Conservation (phyloP, 768 basidiomycete species). For the Trametes meyenii region DNA sequence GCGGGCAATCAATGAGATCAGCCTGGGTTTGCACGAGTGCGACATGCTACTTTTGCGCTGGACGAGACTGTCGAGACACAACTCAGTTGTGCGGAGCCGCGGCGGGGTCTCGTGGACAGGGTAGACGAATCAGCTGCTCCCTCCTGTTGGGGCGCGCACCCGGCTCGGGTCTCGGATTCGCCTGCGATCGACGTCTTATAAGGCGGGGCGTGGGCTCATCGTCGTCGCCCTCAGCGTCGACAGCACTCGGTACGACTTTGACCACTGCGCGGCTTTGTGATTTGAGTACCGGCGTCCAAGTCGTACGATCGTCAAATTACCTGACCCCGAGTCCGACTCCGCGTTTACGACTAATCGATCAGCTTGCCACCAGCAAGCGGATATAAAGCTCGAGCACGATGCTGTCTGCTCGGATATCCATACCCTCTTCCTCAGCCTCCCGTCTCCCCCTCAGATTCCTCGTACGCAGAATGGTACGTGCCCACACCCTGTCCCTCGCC, state of each 20-base stretch:
- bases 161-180: slow-evolving; percentile 1
- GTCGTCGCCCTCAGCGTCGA: slow-evolving; percentile 1
- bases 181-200: slow-evolving; percentile 21
- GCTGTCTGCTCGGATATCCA: slow-evolving; percentile 26
- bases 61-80: no score
- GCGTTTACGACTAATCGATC: slow-evolving; percentile 26
- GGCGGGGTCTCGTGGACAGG: slow-evolving; percentile 15
- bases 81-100: neutral
- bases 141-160: neutral
- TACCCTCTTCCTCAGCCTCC: slow-evolving; percentile 41
- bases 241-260: slow-evolving; percentile 19
- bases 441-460: slow-evolving; percentile 36
- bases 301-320: slow-evolving; percentile 27
- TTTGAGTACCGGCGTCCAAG: slow-evolving; percentile 6
- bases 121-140: slow-evolving; percentile 15
- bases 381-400: slow-evolving; percentile 27
- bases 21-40: neutral
- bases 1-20: neutral
- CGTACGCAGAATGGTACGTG: slow-evolving; percentile 35
- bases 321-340: slow-evolving; percentile 16
- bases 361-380: slow-evolving; percentile 16
- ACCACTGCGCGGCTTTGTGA: neutral
- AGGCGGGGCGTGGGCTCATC: slow-evolving; percentile 3
- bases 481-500: neutral
- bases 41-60: neutral